A percentile compares a stretch with the other conserved stretches of the same genome.
Conservation (phyloP, 2,329 filamentous ascomycete species). For the Phialophora expanda region DNA sequence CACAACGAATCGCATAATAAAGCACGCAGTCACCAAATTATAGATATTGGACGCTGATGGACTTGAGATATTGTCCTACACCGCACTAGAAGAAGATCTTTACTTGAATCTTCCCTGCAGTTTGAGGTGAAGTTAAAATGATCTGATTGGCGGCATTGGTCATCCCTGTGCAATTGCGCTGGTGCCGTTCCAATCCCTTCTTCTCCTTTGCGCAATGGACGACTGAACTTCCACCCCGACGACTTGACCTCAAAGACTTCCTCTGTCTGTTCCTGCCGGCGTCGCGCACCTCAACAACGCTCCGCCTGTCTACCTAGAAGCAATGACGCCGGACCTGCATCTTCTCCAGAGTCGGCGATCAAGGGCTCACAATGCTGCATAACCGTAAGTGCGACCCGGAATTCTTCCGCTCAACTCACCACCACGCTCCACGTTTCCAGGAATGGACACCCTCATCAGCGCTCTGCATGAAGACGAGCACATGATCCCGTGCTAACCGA, state of each 20-base stretch:
- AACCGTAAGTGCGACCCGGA: constrained; percentile 36
- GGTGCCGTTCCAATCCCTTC: background rate
- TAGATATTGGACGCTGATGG: constrained; percentile 2
- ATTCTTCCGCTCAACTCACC: constrained; percentile 28
- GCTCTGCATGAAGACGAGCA: constrained; percentile 18
- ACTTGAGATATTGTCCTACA: constrained; percentile 8
- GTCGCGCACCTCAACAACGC: constrained; percentile 1
- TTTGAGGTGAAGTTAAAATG: constrained; percentile 1
- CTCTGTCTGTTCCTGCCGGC: constrained; percentile 2
- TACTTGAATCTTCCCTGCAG: background rate
- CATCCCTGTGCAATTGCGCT: constrained; percentile 4
- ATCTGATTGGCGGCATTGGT: constrained; percentile 14
- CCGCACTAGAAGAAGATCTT: background rate
- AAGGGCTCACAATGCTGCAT: constrained; percentile 38
- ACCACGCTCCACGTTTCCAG: background rate
- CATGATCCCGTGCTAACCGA: constrained; percentile 25
- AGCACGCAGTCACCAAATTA: constrained; percentile 20
- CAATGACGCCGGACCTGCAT: constrained; percentile 32
- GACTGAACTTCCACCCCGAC: constrained; percentile 20
- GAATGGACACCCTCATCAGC: background rate
- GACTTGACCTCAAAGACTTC: background rate
- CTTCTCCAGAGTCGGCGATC: constrained; percentile 28
- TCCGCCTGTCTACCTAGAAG: constrained; percentile 16
- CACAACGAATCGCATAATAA: constrained; percentile 28
- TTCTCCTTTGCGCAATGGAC: constrained; percentile 4